These are phyloP conservation scores for Prunus salicina DNA, from an alignment of 306 rosid species.

Conservation along the genomic window DNA sequence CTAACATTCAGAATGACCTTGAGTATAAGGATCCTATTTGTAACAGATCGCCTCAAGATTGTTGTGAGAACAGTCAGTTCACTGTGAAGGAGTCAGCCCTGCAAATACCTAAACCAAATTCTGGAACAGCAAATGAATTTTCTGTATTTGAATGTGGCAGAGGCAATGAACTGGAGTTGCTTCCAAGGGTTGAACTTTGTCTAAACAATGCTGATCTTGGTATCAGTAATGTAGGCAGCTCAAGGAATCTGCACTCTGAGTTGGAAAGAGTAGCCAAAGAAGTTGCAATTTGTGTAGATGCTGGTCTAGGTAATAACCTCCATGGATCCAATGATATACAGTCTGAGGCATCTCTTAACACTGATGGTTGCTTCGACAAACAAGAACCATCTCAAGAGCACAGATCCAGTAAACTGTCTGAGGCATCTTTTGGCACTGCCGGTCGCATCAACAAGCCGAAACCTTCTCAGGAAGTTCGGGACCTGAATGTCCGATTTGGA, in stretches of 20 bases:
- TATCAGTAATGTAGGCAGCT: background rate
- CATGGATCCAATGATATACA: background rate
- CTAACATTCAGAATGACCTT: background rate
- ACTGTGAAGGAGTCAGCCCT: background rate
- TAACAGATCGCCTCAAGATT: background rate
- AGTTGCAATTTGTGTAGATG: background rate
- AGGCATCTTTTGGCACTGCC: background rate
- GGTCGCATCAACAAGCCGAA: background rate
- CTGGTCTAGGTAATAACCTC: background rate
- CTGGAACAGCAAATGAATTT: background rate
- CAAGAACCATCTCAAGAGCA: background rate
- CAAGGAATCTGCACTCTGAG: background rate
- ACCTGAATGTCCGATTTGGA: background rate
- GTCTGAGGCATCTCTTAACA: background rate
- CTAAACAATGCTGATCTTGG: background rate
- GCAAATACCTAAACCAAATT: background rate
- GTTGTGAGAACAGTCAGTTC: background rate
- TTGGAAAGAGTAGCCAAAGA: background rate
- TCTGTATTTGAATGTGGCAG: slow-evolving; percentile 2
- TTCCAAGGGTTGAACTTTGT: background rate
- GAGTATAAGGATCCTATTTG: background rate
- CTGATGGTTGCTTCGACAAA: background rate
- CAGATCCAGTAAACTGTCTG: background rate
- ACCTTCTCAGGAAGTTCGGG: background rate
- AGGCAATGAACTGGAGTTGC: slow-evolving; percentile 13